Percentiles rank a stretch among this genome's conserved stretches.
These are phyloP conservation scores for Saraca asoca DNA, from an alignment of 331 rosid genomes.

Conservation along the genomic window DNA sequence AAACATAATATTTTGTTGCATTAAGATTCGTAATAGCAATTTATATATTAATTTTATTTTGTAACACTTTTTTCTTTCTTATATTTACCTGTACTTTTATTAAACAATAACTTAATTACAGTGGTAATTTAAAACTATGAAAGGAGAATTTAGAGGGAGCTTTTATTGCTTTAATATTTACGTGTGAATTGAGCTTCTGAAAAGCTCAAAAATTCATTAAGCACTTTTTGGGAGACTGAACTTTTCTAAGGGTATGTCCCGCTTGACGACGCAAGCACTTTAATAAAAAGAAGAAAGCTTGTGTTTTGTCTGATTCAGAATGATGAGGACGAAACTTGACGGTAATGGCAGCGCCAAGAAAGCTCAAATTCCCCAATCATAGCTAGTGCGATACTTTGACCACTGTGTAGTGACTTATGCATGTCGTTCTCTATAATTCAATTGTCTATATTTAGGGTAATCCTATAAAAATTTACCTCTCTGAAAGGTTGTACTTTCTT, in stretches of 20 bases:
- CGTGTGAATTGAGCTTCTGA: constrained; percentile 31
- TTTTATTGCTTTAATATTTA: constrained; percentile 29
- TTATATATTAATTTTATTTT: no score
- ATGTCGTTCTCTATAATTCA: neutral
- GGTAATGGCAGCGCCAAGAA: constrained; percentile 29
- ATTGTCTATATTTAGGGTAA: neutral
- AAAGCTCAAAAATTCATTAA: constrained; percentile 31
- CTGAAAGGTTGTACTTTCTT: no score
- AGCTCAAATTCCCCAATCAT: constrained; percentile 29
- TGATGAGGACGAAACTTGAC: constrained; percentile 47
- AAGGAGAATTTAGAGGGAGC: neutral
- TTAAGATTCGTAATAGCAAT: no score
- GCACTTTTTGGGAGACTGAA: constrained; percentile 40
- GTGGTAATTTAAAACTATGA: no score
- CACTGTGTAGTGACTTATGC: neutral
- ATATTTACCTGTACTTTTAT: no score
- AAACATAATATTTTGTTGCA: no score
- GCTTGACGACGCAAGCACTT: constrained; percentile 46
- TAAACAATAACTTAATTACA: no score
- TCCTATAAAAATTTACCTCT: no score
- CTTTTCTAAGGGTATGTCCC: constrained; percentile 31
- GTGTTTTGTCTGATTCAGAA: constrained; percentile 53
- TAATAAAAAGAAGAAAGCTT: constrained; percentile 25
- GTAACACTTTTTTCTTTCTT: no score
- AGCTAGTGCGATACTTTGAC: constrained; percentile 29